A percentile compares a stretch with the other conserved stretches of the same genome.
Evolutionary conservation across 345 rosid genomes (phyloP).

Genomic region (Syzygium aqueum): DNA sequence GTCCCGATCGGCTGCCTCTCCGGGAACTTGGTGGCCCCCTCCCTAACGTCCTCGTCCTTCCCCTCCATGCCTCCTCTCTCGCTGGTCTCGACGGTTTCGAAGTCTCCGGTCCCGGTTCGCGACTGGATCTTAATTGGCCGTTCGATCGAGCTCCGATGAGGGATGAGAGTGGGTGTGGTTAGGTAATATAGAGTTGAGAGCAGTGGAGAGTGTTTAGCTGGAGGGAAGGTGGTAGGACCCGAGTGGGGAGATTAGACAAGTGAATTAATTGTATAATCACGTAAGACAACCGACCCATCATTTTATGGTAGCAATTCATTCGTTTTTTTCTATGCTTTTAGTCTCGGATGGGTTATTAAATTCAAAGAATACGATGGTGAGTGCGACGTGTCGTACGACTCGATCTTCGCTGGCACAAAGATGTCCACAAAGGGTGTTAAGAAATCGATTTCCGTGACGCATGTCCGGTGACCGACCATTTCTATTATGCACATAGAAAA

Average conservation of each 20-base stretch:
- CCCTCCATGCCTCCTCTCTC: constrained; percentile 15
- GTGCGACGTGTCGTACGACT: neutral
- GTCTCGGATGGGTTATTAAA: neutral
- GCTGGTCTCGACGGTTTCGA: neutral
- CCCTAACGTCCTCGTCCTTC: constrained; percentile 45
- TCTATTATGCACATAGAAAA: neutral
- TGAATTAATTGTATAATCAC: neutral
- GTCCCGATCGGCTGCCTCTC: constrained; percentile 52
- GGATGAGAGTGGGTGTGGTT: neutral
- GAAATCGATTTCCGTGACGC: neutral
- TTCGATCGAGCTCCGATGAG: neutral
- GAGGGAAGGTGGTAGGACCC: neutral
- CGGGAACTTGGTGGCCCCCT: constrained; percentile 44
- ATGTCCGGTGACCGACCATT: neutral
- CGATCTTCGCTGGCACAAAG: constrained; percentile 1
- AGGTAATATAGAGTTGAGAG: neutral
- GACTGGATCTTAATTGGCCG: neutral
- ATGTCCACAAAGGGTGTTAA: neutral
- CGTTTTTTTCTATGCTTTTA: neutral
- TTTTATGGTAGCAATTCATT: neutral
- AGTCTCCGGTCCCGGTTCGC: neutral
- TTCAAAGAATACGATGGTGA: neutral
- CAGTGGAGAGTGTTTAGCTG: neutral
- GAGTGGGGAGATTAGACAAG: neutral
- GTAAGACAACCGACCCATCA: neutral